Evolutionary conservation across 1,284 basidiomycete species (phyloP).

Genomic region (Mrakiaceae sp.): DNA sequence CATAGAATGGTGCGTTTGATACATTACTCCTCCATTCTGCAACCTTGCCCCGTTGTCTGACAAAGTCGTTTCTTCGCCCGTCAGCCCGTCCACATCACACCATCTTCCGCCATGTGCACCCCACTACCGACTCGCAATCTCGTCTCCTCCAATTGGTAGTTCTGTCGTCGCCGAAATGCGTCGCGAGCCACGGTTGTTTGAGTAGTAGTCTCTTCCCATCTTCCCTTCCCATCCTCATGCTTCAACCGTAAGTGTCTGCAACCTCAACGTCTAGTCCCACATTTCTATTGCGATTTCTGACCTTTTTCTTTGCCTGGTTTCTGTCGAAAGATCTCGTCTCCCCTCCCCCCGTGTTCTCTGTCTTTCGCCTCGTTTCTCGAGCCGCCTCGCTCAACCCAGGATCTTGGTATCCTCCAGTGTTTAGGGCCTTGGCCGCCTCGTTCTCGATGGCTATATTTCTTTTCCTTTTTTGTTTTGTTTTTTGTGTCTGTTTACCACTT

Average conservation of each 20-base stretch:
- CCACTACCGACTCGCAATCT: not conserved
- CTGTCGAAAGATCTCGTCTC: not conserved
- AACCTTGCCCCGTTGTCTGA: no score
- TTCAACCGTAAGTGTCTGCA: not conserved
- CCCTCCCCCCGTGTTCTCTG: not conserved
- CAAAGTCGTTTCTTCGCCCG: no score
- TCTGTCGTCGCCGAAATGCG: not conserved
- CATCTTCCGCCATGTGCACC: not conserved
- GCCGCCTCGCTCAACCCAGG: conserved; percentile 3
- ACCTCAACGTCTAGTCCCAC: not conserved
- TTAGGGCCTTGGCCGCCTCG: not conserved
- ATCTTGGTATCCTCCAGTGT: not conserved
- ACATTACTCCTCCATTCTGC: not conserved
- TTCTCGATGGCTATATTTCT: not conserved
- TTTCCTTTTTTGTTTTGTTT: not conserved
- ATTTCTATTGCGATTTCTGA: not conserved
- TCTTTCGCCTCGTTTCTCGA: not conserved
- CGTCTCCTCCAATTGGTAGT: not conserved
- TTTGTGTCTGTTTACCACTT: no score
- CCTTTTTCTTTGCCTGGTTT: not conserved
- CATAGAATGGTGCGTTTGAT: not conserved
- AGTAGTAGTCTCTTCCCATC: not conserved
- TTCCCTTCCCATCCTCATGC: not conserved
- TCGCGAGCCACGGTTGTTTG: not conserved
- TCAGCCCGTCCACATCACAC: no score